These are phyloP conservation scores for Cutaneotrichosporon cutaneum DNA, from an alignment of 1,284 basidiomycete genomes.

Conservation along the genomic window DNA sequence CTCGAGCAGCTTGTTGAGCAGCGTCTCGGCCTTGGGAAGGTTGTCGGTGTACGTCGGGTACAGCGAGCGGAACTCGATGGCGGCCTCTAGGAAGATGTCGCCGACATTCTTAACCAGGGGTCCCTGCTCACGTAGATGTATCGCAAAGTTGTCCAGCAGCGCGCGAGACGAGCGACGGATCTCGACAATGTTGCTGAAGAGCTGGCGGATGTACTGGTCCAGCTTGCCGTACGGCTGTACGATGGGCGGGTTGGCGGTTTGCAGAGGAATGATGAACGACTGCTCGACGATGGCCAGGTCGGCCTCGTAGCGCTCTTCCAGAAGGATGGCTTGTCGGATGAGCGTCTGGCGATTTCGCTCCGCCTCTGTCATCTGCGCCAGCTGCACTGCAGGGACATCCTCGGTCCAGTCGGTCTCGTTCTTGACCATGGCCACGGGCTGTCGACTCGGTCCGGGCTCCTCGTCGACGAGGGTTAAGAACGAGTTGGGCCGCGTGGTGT, in stretches of 20 bases:
- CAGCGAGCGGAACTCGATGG: slow-evolving; percentile 78
- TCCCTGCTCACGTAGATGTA: slow-evolving; percentile 81
- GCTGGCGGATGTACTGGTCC: slow-evolving; percentile 77
- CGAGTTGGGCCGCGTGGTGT: slow-evolving; percentile 57
- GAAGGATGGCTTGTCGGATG: slow-evolving; percentile 85
- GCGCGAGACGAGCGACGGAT: slow-evolving; percentile 76
- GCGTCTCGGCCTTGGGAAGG: slow-evolving; percentile 79
- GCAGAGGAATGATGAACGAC: slow-evolving; percentile 75
- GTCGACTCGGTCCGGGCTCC: slow-evolving; percentile 3
- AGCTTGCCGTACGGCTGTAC: slow-evolving; percentile 63
- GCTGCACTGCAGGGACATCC: slow-evolving; percentile 66
- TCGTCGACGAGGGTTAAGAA: slow-evolving; percentile 32
- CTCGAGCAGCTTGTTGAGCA: slow-evolving; percentile 79
- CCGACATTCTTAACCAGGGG: slow-evolving; percentile 83
- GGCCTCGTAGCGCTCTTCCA: slow-evolving; percentile 85
- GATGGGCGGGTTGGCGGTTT: slow-evolving; percentile 67
- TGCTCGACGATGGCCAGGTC: slow-evolving; percentile 83
- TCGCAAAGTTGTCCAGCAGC: slow-evolving; percentile 78
- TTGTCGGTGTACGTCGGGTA: slow-evolving; percentile 86
- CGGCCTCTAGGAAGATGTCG: slow-evolving; percentile 84
- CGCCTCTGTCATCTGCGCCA: slow-evolving; percentile 66
- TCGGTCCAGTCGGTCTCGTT: slow-evolving; percentile 63
- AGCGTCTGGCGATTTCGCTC: slow-evolving; percentile 85
- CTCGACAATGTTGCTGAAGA: slow-evolving; percentile 84
- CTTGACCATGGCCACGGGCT: slow-evolving; percentile 2